Percentiles rank a stretch among this genome's conserved stretches.
Evolutionary conservation across 2,329 filamentous ascomycete species (phyloP).

Genomic region (Pseudofabraea citricarpa): DNA sequence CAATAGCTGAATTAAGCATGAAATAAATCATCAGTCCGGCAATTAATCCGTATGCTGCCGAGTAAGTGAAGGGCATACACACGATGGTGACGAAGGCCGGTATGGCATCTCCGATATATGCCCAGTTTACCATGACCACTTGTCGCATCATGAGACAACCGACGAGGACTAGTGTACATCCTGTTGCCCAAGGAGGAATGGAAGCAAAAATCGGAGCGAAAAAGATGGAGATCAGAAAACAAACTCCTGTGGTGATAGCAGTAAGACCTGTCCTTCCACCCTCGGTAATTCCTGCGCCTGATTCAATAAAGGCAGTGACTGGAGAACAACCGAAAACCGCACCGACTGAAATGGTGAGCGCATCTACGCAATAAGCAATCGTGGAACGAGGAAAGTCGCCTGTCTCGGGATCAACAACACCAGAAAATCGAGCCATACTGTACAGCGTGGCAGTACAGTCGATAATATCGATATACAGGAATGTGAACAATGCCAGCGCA

Average conservation of each 20-base stretch:
- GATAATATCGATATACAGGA: conserved; percentile 76
- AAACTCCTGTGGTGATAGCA: conserved; percentile 62
- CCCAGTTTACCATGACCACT: conserved; percentile 71
- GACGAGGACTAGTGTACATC: conserved; percentile 67
- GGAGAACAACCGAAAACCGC: conserved; percentile 66
- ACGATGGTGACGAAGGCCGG: conserved; percentile 72
- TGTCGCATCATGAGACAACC: conserved; percentile 76
- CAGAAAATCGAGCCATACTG: conserved; percentile 75
- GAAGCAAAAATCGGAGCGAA: conserved; percentile 74
- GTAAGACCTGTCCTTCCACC: conserved; percentile 71
- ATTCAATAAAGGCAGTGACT: conserved; percentile 72
- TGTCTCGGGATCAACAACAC: conserved; percentile 57
- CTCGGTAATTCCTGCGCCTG: conserved; percentile 70
- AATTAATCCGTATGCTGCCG: conserved; percentile 72
- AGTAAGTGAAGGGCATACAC: conserved; percentile 75
- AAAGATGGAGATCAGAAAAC: conserved; percentile 68
- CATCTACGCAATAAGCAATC: conserved; percentile 70
- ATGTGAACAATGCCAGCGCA: conserved; percentile 67
- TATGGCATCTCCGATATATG: conserved; percentile 69
- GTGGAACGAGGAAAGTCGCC: conserved; percentile 86
- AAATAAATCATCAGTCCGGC: conserved; percentile 54
- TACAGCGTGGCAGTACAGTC: conserved; percentile 75
- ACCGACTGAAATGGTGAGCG: conserved; percentile 66
- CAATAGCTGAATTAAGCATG: conserved; percentile 48
- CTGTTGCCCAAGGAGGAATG: conserved; percentile 74